Evolutionary conservation across 208 protist species (phyloP).

Genomic region (Leishmania braziliensis): DNA sequence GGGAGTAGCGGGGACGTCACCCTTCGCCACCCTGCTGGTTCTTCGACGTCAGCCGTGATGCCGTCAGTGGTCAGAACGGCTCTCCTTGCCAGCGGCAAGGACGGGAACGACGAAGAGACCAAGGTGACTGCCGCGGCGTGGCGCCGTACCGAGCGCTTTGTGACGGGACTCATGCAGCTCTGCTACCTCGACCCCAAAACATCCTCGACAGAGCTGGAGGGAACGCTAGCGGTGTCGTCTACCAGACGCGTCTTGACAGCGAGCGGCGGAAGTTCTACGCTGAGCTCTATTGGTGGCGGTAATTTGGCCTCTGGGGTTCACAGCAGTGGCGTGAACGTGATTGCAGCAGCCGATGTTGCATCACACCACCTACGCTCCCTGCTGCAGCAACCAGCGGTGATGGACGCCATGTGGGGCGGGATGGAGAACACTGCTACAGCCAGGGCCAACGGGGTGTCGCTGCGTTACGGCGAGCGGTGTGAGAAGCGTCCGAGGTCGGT

Average conservation of each 20-base stretch:
- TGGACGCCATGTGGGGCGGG: constrained; percentile 32
- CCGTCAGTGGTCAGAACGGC: not conserved
- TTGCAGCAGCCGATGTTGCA: constrained; percentile 25
- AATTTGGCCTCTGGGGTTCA: not conserved
- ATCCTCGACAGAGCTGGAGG: constrained; percentile 70
- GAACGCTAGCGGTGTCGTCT: constrained; percentile 55
- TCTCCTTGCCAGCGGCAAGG: not conserved
- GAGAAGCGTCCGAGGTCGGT: constrained; percentile 5
- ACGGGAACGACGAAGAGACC: constrained; percentile 4
- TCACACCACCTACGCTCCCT: constrained; percentile 21
- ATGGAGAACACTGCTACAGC: constrained; percentile 5
- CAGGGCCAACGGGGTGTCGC: not conserved
- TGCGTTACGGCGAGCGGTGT: not conserved
- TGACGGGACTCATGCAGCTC: constrained; percentile 46
- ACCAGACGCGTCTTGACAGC: constrained; percentile 50
- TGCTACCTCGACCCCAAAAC: constrained; percentile 50
- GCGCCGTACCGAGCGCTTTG: constrained; percentile 49
- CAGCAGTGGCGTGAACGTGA: constrained; percentile 7
- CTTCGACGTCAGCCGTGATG: constrained; percentile 22
- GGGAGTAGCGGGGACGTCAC: constrained; percentile 33
- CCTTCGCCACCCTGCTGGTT: constrained; percentile 33
- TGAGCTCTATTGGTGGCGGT: not conserved
- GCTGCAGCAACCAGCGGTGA: constrained; percentile 17
- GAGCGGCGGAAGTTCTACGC: constrained; percentile 5
- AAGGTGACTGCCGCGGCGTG: constrained; percentile 29